A percentile compares a stretch with the other conserved stretches of the same genome.
phyloP scores from a whole-genome alignment of 129 eudicot species.

The Centaurea solstitialis region DNA sequence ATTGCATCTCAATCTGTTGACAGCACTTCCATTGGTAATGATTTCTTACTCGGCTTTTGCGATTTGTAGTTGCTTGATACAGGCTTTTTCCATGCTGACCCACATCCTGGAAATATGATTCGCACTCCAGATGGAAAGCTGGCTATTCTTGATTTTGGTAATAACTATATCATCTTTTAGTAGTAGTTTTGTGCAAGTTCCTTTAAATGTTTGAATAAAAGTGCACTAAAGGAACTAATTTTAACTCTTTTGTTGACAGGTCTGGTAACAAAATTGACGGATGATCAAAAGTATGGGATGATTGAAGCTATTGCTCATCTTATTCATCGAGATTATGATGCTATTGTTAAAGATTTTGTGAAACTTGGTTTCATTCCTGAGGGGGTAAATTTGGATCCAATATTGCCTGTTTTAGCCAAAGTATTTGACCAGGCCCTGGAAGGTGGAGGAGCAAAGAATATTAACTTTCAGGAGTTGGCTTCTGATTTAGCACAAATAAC shows the following conservation, averaged over 20 bases:
- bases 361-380: constrained; percentile 94
- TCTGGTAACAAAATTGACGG: constrained; percentile 88
- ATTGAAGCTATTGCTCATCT: constrained; percentile 99
- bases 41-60: constrained; percentile 24
- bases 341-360: constrained; percentile 96
- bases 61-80: constrained; percentile 89
- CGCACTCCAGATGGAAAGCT: constrained; percentile 99
- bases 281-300: constrained; percentile 98
- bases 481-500: constrained; percentile 98
- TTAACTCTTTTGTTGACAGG: constrained; percentile 45
- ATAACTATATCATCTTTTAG: not conserved
- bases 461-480: constrained; percentile 96
- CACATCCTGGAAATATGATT: constrained; percentile 98
- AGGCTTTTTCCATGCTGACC: constrained; percentile 99
- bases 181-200: not conserved
- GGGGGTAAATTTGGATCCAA: constrained; percentile 93
- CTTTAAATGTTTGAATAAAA: constrained; percentile 6
- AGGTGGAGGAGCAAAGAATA: constrained; percentile 98
- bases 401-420: constrained; percentile 96
- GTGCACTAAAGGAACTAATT: not conserved
- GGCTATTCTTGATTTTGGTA: constrained; percentile 99
- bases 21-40: constrained; percentile 15
- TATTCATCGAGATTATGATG: constrained; percentile 93
- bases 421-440: constrained; percentile 99
- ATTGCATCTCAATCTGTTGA: not conserved